These are phyloP conservation scores for Plasmodium malariae DNA, from an alignment of 169 alveolate genomes.

Conservation along the genomic window DNA sequence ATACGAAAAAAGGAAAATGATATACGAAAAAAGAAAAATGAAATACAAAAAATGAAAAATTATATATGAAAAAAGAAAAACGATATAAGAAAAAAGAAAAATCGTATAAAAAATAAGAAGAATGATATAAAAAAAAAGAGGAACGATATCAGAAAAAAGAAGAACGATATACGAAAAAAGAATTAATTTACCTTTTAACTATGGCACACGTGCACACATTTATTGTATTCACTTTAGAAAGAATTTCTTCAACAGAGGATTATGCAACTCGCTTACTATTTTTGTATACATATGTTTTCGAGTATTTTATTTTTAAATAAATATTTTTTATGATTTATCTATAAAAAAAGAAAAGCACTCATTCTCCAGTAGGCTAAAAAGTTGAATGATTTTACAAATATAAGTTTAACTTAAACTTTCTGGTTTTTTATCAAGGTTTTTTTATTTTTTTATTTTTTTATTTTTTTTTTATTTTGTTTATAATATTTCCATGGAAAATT, in stretches of 20 bases:
- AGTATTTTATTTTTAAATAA: not conserved
- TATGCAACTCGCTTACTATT: too few species aligned
- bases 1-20: constrained; percentile 29
- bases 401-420: constrained; percentile 13
- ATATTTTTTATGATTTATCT: not conserved
- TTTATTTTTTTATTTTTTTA: not conserved
- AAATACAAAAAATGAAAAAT: too few species aligned
- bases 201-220: too few species aligned
- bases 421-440: not conserved
- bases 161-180: too few species aligned
- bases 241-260: too few species aligned
- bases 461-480: too few species aligned
- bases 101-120: constrained; percentile 18
- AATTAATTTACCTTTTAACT: too few species aligned
- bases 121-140: constrained; percentile 9
- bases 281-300: not conserved
- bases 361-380: constrained; percentile 2
- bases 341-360: not conserved
- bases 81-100: not conserved
- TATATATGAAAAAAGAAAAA: constrained; percentile 24
- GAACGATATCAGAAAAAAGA: too few species aligned
- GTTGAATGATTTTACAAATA: not conserved
- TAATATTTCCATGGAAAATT: constrained; percentile 12
- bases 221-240: too few species aligned
- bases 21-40: too few species aligned